phyloP scores from a whole-genome alignment of 805 yeast species.

The Saturnispora halmiae region DNA sequence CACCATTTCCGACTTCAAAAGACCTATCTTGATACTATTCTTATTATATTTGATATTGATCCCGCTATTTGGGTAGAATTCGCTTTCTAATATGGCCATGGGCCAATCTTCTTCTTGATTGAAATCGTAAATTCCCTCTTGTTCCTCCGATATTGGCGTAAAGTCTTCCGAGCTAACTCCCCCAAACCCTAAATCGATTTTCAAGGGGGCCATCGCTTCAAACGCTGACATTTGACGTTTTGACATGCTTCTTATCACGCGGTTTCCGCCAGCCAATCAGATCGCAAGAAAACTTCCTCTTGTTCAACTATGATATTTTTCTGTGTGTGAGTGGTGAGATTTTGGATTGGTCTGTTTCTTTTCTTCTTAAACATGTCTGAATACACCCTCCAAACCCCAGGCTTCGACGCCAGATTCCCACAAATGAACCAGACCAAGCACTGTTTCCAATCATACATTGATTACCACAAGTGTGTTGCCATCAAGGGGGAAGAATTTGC shows the following conservation, averaged over 20 bases:
- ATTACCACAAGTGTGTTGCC: slow-evolving; percentile 93
- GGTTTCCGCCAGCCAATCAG: slow-evolving; percentile 3
- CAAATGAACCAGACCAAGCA: slow-evolving; percentile 96
- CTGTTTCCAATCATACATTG: slow-evolving; percentile 97
- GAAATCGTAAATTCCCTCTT: not conserved
- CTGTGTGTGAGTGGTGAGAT: not conserved
- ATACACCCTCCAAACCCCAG: slow-evolving; percentile 51
- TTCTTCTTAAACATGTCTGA: slow-evolving; percentile 27
- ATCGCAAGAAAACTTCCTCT: not conserved
- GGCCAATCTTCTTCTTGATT: not conserved
- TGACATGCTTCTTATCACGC: not conserved
- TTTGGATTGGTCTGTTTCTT: not conserved
- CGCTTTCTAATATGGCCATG: not conserved
- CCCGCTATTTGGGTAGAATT: slow-evolving; percentile 2
- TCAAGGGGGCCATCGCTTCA: not conserved
- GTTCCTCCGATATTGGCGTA: not conserved
- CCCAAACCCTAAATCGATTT: not conserved
- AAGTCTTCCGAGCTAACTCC: not conserved
- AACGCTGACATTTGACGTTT: slow-evolving; percentile 1
- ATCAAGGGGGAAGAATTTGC: slow-evolving; percentile 98
- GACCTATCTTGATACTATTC: slow-evolving; percentile 28
- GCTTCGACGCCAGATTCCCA: slow-evolving; percentile 92
- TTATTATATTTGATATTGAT: slow-evolving; percentile 1
- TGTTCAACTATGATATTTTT: not conserved
- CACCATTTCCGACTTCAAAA: slow-evolving; percentile 28